A percentile compares a stretch with the other conserved stretches of the same genome.
Conservation (phyloP, 345 rosid species). For the Noccaea caerulescens region DNA sequence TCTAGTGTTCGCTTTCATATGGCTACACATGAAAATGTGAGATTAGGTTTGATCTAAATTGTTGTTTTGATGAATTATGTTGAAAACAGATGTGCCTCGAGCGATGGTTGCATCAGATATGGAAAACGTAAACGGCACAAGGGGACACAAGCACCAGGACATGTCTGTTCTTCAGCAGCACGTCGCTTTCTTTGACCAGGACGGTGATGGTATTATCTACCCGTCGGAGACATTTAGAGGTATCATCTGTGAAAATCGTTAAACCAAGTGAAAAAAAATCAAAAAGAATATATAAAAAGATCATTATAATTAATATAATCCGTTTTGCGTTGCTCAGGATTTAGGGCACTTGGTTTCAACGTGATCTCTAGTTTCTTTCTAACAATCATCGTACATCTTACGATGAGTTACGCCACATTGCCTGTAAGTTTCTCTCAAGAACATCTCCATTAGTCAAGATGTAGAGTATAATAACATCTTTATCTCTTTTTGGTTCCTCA, state of each 20-base stretch:
- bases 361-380: conserved; percentile 49
- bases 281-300: background rate
- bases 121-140: conserved; percentile 62
- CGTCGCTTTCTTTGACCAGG: conserved; percentile 61
- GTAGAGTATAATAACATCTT: background rate
- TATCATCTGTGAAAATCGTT: conserved; percentile 2
- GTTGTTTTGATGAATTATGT: background rate
- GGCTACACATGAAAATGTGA: background rate
- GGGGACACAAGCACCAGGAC: conserved; percentile 55
- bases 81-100: conserved; percentile 54
- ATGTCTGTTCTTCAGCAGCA: conserved; percentile 75
- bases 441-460: background rate
- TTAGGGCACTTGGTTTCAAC: conserved; percentile 62
- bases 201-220: conserved; percentile 63
- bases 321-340: conserved; percentile 44
- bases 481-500: background rate
- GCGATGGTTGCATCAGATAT: conserved; percentile 62
- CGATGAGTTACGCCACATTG: conserved; percentile 57
- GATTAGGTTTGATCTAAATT: background rate
- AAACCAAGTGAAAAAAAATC: background rate
- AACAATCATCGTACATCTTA: conserved; percentile 46
- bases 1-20: background rate
- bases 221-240: conserved; percentile 65
- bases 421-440: conserved; percentile 51
- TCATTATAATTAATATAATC: no score